Conservation (phyloP, 495 filamentous ascomycete genomes). For the Oleoguttula mirabilis region DNA sequence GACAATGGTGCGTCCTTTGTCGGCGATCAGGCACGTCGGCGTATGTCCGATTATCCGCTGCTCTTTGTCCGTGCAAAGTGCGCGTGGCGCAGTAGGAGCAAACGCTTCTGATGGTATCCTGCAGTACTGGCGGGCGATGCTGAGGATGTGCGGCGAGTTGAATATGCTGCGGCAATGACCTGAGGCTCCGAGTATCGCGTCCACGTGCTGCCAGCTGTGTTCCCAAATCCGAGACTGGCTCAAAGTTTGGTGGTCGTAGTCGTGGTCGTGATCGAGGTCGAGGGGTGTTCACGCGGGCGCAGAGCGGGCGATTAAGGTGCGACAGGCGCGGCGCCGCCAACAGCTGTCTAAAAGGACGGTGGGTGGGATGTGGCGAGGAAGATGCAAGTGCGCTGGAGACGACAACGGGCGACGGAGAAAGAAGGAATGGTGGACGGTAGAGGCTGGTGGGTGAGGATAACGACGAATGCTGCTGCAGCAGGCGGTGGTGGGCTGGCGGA, state of each 20-base stretch:
- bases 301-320: neutral
- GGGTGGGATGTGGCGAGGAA: neutral
- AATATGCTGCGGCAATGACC: too few relatives aligned
- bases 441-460: neutral
- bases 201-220: too few relatives aligned
- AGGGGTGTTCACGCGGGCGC: neutral
- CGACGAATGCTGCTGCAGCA: too few relatives aligned
- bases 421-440: slow-evolving; percentile 3
- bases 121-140: neutral
- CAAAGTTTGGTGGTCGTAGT: too few relatives aligned
- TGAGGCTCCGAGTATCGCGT: too few relatives aligned
- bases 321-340: neutral
- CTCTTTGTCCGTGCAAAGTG: slow-evolving; percentile 10
- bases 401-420: slow-evolving; percentile 4
- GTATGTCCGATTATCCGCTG: neutral
- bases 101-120: neutral
- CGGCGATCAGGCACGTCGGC: neutral
- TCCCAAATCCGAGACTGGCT: too few relatives aligned
- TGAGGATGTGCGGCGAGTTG: neutral
- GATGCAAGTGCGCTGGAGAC: slow-evolving; percentile 1
- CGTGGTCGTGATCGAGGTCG: neutral
- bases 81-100: neutral
- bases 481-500: neutral
- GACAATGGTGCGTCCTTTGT: slow-evolving; percentile 10
- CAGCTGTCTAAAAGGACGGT: neutral